Percentiles rank a stretch among this genome's conserved stretches.
Conservation (phyloP, 192 early-diverging fungal genomes). For the Coemansia sp. region DNA sequence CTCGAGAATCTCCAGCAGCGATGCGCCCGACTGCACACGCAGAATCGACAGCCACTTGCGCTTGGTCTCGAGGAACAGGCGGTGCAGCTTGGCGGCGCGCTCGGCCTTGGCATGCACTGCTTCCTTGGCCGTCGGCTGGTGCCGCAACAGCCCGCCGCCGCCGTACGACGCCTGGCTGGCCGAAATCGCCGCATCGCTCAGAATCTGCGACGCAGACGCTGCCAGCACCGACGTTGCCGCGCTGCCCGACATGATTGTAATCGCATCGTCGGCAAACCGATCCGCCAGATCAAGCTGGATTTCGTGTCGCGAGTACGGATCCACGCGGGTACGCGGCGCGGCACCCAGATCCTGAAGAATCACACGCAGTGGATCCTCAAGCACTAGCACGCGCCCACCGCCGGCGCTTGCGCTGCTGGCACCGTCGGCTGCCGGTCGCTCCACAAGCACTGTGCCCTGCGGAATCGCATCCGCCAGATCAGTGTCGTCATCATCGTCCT, state of each 20-base stretch:
- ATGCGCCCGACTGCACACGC: slow-evolving; percentile 79
- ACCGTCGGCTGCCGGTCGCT: slow-evolving; percentile 31
- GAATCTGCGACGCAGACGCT: slow-evolving; percentile 55
- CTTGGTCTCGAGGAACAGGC: slow-evolving; percentile 87
- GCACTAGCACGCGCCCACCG: slow-evolving; percentile 46
- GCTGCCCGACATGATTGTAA: slow-evolving; percentile 57
- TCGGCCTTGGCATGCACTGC: slow-evolving; percentile 57
- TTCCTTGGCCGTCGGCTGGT: slow-evolving; percentile 55
- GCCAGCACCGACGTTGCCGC: slow-evolving; percentile 51
- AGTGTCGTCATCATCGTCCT: slow-evolving; percentile 48
- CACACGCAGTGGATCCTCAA: slow-evolving; percentile 64
- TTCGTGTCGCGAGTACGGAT: slow-evolving; percentile 52
- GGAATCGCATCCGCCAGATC: slow-evolving; percentile 53
- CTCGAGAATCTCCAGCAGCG: slow-evolving; percentile 83
- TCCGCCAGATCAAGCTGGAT: slow-evolving; percentile 54
- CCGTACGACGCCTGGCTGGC: slow-evolving; percentile 51
- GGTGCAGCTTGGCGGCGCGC: slow-evolving; percentile 59
- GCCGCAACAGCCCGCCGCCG: slow-evolving; percentile 46
- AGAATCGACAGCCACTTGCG: slow-evolving; percentile 81
- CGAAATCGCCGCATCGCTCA: slow-evolving; percentile 54
- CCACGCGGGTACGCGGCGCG: slow-evolving; percentile 52
- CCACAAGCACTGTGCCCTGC: slow-evolving; percentile 54
- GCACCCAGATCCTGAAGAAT: slow-evolving; percentile 70
- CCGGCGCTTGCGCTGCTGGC: slow-evolving; percentile 8
- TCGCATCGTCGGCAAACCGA: slow-evolving; percentile 63